Evolutionary conservation across 78 protist genomes (phyloP), one percentile per base, ranked within the genome.

Genomic region (Polysphondylium violaceum): DNA sequence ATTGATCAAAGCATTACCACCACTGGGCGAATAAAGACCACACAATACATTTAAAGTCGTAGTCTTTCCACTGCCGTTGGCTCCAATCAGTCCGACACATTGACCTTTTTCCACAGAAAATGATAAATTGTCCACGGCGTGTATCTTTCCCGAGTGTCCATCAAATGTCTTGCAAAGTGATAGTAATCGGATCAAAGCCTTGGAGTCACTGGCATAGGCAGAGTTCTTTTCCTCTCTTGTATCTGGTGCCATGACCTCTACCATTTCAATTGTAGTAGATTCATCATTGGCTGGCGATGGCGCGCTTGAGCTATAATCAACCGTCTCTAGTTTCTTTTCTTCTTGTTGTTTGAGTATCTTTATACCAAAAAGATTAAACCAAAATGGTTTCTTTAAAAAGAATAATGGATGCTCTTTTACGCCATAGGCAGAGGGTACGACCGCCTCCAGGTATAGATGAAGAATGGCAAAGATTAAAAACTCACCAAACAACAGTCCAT

Each of bases 1-100:
- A n/a, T 74, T 38, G 51, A 98, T 87, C 23, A 6, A 17, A 17
- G 97, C 98, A 31, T 8, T 73, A 17, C 99, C 99, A 1, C 72
- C 12, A 3, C 97, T 85, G 0, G 98, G 94, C 47, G 90, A 47
- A 55, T 58, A 25, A 71, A 94, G 73, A n/a, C 99, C 98, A 0
- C 96, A 91, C 65, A 53, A 41, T 23, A 77, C 59, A 35, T 27
- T 58, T 1, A 85, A 4, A 12, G 53, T 33, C 9, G 90, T 85
- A 16, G 90, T 85, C 36, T 85, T 85, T 47, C 90, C 90, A 65
- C 75, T 75, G 50, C 97, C 97, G 67, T 95, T 95, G 38, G 44
- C 94, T 25, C 97, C 97, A 9, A 95, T 65, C n/a, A 95, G 65
- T 43, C 88, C 96, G 31, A 94, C 76, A 47, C 63, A 87, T 72